Conservation (phyloP, 2,329 filamentous ascomycete species). For the Fusarium setosum region DNA sequence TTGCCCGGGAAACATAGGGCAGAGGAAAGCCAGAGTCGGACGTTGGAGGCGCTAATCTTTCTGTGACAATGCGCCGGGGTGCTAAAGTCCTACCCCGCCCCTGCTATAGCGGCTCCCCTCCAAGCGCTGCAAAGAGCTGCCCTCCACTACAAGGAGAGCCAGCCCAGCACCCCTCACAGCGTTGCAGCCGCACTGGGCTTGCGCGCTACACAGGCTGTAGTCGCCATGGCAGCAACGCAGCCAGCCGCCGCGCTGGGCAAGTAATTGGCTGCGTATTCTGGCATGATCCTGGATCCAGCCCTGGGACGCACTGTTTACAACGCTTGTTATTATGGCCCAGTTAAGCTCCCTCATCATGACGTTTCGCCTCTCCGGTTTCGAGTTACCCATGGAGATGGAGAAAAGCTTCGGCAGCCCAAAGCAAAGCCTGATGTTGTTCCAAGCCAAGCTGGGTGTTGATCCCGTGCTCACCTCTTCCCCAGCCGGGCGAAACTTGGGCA, state of each 20-base stretch:
- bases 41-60: constrained; percentile 41
- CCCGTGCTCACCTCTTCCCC: constrained; percentile 4
- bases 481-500: constrained; percentile 5
- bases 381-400: constrained; percentile 30
- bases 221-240: constrained; percentile 47
- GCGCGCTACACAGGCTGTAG: constrained; percentile 34
- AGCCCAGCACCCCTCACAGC: too few species aligned
- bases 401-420: not conserved
- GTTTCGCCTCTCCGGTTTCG: constrained; percentile 21
- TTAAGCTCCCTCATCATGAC: constrained; percentile 35
- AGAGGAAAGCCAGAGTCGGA: constrained; percentile 31
- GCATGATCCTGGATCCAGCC: constrained; percentile 41
- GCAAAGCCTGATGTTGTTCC: not conserved
- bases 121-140: constrained; percentile 33
- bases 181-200: constrained; percentile 23
- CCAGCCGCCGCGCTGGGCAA: constrained; percentile 32
- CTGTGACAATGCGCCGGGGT: constrained; percentile 43
- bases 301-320: constrained; percentile 36
- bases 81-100: constrained; percentile 39
- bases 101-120: constrained; percentile 35
- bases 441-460: not conserved
- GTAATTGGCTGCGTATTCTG: constrained; percentile 37
- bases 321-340: constrained; percentile 36
- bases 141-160: constrained; percentile 11
- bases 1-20: constrained; percentile 42